Conservation (phyloP, 768 basidiomycete genomes). For the Rhodocollybia butyracea region DNA sequence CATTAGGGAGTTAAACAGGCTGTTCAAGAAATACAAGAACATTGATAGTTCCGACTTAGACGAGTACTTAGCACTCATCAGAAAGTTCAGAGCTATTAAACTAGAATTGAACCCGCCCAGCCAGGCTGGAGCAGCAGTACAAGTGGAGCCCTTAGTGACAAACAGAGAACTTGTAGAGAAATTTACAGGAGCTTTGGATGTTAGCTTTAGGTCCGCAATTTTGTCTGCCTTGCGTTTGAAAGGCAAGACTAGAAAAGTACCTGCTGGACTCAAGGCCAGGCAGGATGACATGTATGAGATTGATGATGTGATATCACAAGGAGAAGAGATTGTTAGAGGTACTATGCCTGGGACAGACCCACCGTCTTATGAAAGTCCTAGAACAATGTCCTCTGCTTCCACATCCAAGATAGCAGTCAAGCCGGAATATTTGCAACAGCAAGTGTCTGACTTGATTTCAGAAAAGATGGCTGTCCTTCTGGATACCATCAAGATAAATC, state of each 20-base stretch:
- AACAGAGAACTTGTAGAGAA: background rate
- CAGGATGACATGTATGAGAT: background rate
- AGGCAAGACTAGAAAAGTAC: background rate
- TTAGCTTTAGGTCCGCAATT: background rate
- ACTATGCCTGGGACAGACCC: background rate
- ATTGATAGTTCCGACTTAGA: background rate
- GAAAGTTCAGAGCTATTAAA: no score
- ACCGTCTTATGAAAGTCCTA: background rate
- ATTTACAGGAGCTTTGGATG: background rate
- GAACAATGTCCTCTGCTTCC: background rate
- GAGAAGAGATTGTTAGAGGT: background rate
- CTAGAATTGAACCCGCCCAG: no score
- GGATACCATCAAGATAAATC: background rate
- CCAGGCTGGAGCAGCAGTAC: no score
- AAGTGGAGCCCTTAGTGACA: no score
- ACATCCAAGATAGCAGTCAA: background rate
- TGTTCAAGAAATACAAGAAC: background rate
- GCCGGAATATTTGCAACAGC: background rate
- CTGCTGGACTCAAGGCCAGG: background rate
- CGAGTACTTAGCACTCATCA: no score
- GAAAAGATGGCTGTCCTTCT: background rate
- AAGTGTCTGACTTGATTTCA: background rate
- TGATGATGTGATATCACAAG: background rate
- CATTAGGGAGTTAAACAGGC: background rate
- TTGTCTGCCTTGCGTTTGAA: background rate